Base-by-base conservation (phyloP, 225 moss, liverwort and hornwort species). In the Bryoerythrophyllum caledonicum region DNA sequence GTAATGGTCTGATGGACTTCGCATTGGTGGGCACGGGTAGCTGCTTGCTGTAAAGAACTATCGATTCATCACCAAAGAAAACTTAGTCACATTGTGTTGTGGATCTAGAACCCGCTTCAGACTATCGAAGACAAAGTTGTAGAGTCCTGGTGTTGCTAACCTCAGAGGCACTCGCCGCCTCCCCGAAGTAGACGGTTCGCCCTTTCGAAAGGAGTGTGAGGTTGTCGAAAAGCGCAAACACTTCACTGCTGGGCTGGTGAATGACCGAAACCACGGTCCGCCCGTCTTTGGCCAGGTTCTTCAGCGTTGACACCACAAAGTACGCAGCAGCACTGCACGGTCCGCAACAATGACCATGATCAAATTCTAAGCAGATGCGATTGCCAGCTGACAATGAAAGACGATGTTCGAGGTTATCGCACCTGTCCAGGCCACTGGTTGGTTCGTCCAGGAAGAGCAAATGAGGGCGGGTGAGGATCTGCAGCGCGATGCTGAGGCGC, bases 201-300 rank as follows among this genome's bases (percentile, higher is more conserved):
- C 88, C 88, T 43, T 59, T 70, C 53, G 86, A 88, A 44, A 88
- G 86, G 23, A 86, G 78, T 59, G 83, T 58, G 61, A 88, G 83
- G 55, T 69, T 65, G 70, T 88, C 86, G 54, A 88, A 88, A 14
- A 82, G 81, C 21, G 76, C 73, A 25, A 83, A 88, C 64, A 88
- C 86, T 65, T 86, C 86, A 67, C 88, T 88, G 81, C 83, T 81
- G 56, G 88, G 87, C 72, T 88, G 87, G 46, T 88, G 88, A 57
- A 85, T 85, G 10, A 82, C 85, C 44, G 88, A 83, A 10, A 88
- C 78, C 38, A 88, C 83, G 0, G 88, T 88, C 26, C 86, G 76
- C 44, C 86, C 83, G 21, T 86, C 86, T 63, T 77, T 78, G 52
- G 88, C 84, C 15, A 88, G 72, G 54, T 86, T 88, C 79, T 83